Evolutionary conservation across 495 filamentous ascomycete genomes (phyloP), one percentile per base, ranked within the genome.

Genomic region (Lepidopterella palustris): DNA sequence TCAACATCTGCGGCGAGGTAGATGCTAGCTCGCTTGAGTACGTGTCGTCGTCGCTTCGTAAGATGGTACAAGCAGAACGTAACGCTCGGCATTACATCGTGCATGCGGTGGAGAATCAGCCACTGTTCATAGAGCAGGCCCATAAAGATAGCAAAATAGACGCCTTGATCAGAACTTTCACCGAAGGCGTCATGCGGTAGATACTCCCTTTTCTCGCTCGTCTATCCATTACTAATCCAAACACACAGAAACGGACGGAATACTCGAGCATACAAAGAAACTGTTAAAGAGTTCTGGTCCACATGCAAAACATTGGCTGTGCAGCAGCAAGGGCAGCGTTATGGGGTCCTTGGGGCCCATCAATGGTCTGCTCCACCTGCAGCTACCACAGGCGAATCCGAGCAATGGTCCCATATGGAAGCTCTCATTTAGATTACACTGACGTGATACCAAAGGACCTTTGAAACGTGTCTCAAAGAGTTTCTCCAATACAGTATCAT

Each of bases 1-100:
- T 26, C 39, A 68, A 65, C 24, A 53, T 68, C 15, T 65, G 66
- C 45, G 66, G 66, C 25, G 58, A 65, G 26, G 62, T 60, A 15
- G 63, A 63, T 48, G n/a, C 40, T 3, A 59, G 57, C 5, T 59
- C 55, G 24, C 55, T 68, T 2, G 62, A 62, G 23, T 51, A 65
- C 20, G 53, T 68, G n/a, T 18, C 58, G 5, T 25, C 32, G 10
- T 59, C 66, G 18, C 50, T 68, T n/a, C 52, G 66, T 10, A 68
- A 63, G 52, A 47, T 65, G 39, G 53, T 68, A 11, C 31, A 42
- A 31, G 48, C 35, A 2, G 57, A 67, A 15, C 52, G 53, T 8
- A 57, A 56, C 10, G 47, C 60, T 28, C 45, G 49, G 40, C 45
- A 57, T 3, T 58, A 58, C 24, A 53, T 67, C 28, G 58, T 53